Percentiles rank a stretch among this genome's conserved stretches.
These are phyloP conservation scores for Hygrocybe punicea DNA, from an alignment of 768 basidiomycete species.

Conservation along the genomic window DNA sequence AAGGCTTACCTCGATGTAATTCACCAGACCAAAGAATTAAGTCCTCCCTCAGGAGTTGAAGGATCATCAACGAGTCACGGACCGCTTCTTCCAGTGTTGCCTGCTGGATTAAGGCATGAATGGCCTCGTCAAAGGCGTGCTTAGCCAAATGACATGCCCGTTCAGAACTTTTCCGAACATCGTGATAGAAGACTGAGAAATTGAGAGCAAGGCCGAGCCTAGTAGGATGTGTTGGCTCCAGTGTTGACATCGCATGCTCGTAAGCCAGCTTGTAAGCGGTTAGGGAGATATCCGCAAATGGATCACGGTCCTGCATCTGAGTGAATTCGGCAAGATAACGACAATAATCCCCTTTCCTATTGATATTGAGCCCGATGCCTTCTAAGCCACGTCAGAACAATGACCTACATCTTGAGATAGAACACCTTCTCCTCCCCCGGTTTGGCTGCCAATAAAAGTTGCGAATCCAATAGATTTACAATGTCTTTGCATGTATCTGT, in stretches of 20 bases:
- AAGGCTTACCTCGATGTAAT: constrained; percentile 44
- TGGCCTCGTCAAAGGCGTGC: constrained; percentile 89
- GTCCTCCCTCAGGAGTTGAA: constrained; percentile 82
- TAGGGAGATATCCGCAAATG: constrained; percentile 70
- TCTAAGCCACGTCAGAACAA: background rate
- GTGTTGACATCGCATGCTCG: constrained; percentile 71
- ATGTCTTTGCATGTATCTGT: constrained; percentile 77
- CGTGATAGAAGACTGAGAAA: constrained; percentile 92
- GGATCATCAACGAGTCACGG: constrained; percentile 77
- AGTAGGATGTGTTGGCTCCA: constrained; percentile 80
- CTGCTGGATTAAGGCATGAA: constrained; percentile 56
- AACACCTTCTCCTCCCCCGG: constrained; percentile 83
- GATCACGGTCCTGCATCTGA: constrained; percentile 62
- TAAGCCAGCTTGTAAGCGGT: constrained; percentile 85
- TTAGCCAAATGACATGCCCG: constrained; percentile 86
- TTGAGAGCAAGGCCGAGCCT: constrained; percentile 85
- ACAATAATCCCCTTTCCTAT: constrained; percentile 86
- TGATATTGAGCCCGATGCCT: background rate
- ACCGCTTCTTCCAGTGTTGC: constrained; percentile 36
- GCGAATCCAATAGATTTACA: constrained; percentile 61
- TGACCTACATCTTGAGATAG: constrained; percentile 79
- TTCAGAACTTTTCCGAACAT: constrained; percentile 81
- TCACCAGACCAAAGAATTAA: constrained; percentile 82
- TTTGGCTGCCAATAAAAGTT: constrained; percentile 47
- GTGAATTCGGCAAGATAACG: constrained; percentile 88